These are phyloP conservation scores for Phoma sp. DNA, from an alignment of 2,329 filamentous ascomycete genomes.

Conservation along the genomic window DNA sequence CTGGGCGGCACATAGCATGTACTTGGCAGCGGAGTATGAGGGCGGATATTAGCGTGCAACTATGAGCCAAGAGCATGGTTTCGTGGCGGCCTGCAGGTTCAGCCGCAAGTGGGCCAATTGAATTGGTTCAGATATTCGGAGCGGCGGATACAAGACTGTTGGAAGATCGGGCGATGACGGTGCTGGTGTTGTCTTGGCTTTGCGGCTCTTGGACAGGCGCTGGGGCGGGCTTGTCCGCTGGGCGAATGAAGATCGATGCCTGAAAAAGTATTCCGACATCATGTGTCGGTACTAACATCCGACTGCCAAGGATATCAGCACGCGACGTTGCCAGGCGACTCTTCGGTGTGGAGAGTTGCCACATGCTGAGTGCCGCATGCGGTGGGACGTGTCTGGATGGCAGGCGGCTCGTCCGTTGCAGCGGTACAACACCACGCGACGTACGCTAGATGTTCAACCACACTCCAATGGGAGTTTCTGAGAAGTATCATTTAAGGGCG, in stretches of 20 bases:
- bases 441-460: not conserved
- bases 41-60: slow-evolving; percentile 10
- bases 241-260: slow-evolving; percentile 15
- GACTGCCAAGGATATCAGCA: slow-evolving; percentile 12
- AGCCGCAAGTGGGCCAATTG: slow-evolving; percentile 7
- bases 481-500: too few species aligned
- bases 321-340: not conserved
- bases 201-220: slow-evolving; percentile 17
- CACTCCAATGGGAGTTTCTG: not conserved
- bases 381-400: not conserved
- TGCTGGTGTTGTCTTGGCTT: slow-evolving; percentile 13
- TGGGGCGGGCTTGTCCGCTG: slow-evolving; percentile 13
- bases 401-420: not conserved
- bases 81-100: slow-evolving; percentile 6
- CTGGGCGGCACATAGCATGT: slow-evolving; percentile 26
- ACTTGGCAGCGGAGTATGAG: slow-evolving; percentile 29
- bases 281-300: slow-evolving; percentile 13
- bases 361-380: not conserved
- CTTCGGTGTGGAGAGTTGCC: not conserved
- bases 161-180: slow-evolving; percentile 17
- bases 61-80: slow-evolving; percentile 20
- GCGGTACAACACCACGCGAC: slow-evolving; percentile 9
- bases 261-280: slow-evolving; percentile 7
- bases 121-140: not conserved
- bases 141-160: not conserved